These are phyloP conservation scores for Dendrobium chrysotoxum DNA, from an alignment of 106 monocot genomes.

Conservation along the genomic window DNA sequence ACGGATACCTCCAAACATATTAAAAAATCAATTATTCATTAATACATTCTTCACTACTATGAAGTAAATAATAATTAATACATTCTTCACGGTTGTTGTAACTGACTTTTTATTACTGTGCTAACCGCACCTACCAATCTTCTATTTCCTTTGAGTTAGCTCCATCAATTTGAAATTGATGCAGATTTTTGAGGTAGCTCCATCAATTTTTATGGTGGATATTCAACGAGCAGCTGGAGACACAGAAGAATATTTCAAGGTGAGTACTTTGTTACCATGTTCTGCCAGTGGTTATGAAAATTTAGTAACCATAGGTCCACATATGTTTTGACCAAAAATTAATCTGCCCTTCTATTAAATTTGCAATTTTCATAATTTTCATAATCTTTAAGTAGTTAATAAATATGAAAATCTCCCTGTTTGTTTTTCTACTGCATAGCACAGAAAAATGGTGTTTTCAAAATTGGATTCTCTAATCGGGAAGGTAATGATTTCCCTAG, in stretches of 20 bases:
- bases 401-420: not conserved
- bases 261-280: conserved; percentile 6
- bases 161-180: conserved; percentile 4
- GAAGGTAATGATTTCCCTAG: too few relatives aligned
- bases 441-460: too few relatives aligned
- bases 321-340: not conserved
- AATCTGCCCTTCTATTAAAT: not conserved
- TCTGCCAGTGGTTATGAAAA: not conserved
- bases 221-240: conserved; percentile 71
- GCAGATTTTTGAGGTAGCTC: conserved; percentile 95
- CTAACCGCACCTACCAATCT: not conserved
- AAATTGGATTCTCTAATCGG: too few relatives aligned
- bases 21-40: not conserved
- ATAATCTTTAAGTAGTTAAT: not conserved
- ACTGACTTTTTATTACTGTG: not conserved
- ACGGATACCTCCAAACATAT: not conserved
- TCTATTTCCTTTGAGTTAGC: conserved; percentile 2
- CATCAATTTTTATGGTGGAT: conserved; percentile 82
- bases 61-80: not conserved
- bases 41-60: not conserved
- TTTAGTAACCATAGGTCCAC: not conserved
- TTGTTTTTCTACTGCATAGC: too few relatives aligned
- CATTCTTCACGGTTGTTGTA: not conserved
- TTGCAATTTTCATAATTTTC: not conserved
- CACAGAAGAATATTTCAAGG: conserved; percentile 65